Conservation (phyloP, 2,329 filamentous ascomycete species). For the Apiospora aurea region DNA sequence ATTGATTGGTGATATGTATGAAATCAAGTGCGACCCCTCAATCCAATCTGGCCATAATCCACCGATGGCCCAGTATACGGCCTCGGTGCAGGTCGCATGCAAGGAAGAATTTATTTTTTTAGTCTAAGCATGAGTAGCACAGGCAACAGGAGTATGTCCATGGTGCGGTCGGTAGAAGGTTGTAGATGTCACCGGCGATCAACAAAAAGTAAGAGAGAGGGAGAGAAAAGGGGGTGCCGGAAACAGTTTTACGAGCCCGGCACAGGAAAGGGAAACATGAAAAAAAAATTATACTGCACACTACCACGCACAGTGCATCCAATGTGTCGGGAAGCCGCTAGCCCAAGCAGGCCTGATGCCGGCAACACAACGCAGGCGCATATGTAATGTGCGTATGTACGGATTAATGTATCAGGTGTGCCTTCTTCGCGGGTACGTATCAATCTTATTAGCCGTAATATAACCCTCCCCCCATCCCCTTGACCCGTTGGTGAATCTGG, state of each 20-base stretch:
- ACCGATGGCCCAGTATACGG: constrained; percentile 1
- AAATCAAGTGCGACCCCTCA: constrained; percentile 16
- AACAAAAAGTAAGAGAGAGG: too few relatives aligned
- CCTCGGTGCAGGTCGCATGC: constrained; percentile 9
- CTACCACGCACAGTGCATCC: constrained; percentile 27
- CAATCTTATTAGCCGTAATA: constrained; percentile 20
- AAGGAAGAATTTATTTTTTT: constrained; percentile 11
- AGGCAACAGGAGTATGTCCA: background rate
- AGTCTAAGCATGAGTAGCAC: background rate
- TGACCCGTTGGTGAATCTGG: constrained; percentile 23
- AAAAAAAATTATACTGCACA: background rate
- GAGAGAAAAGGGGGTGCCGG: background rate
- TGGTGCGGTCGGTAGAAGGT: background rate
- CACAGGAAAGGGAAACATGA: background rate
- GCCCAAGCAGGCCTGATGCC: constrained; percentile 25
- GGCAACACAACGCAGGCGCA: constrained; percentile 18
- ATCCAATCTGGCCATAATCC: constrained; percentile 14
- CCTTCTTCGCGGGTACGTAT: background rate
- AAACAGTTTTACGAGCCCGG: background rate
- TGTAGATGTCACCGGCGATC: background rate
- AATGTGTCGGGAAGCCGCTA: constrained; percentile 29
- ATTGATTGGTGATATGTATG: background rate
- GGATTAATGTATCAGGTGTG: constrained; percentile 8
- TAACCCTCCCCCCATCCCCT: too few relatives aligned
- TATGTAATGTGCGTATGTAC: constrained; percentile 25